phyloP scores from a whole-genome alignment of 306 rosid genomes.

The Cyclanthera cordifolia region DNA sequence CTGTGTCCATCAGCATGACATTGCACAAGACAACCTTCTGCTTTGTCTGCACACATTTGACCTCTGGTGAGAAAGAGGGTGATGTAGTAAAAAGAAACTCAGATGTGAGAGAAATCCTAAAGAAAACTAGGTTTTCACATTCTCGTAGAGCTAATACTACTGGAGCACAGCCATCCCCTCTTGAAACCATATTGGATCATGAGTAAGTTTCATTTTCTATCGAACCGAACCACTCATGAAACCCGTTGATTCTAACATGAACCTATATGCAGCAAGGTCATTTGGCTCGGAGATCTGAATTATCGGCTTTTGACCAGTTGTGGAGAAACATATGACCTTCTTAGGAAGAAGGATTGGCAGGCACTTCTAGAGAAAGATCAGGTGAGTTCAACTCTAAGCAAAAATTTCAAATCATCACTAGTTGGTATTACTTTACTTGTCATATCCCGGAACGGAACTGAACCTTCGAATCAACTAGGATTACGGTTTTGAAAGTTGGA shows the following conservation, averaged over 20 bases:
- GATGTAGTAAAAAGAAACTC: slow-evolving; percentile 63
- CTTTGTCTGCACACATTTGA: slow-evolving; percentile 82
- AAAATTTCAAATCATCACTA: background rate
- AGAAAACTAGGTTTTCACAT: slow-evolving; percentile 54
- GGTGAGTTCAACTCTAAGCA: slow-evolving; percentile 25
- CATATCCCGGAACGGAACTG: background rate
- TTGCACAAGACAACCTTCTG: slow-evolving; percentile 51
- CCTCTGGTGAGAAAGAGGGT: slow-evolving; percentile 84
- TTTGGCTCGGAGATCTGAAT: slow-evolving; percentile 96
- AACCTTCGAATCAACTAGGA: background rate
- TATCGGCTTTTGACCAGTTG: slow-evolving; percentile 57
- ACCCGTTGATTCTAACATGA: background rate
- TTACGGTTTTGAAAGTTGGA: background rate
- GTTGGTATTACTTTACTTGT: background rate
- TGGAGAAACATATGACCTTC: slow-evolving; percentile 45
- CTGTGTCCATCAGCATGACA: slow-evolving; percentile 76
- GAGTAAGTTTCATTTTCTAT: slow-evolving; percentile 22
- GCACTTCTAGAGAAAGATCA: slow-evolving; percentile 80
- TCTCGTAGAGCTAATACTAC: slow-evolving; percentile 21
- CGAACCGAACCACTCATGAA: background rate
- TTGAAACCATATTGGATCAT: slow-evolving; percentile 55
- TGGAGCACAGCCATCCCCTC: slow-evolving; percentile 22
- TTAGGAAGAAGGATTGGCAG: slow-evolving; percentile 64
- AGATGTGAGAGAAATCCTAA: slow-evolving; percentile 64
- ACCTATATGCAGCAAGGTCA: slow-evolving; percentile 38